A percentile compares a stretch with the other conserved stretches of the same genome.
Conservation (phyloP, 352 stramenopile species). For the Sclerospora graminicola region DNA sequence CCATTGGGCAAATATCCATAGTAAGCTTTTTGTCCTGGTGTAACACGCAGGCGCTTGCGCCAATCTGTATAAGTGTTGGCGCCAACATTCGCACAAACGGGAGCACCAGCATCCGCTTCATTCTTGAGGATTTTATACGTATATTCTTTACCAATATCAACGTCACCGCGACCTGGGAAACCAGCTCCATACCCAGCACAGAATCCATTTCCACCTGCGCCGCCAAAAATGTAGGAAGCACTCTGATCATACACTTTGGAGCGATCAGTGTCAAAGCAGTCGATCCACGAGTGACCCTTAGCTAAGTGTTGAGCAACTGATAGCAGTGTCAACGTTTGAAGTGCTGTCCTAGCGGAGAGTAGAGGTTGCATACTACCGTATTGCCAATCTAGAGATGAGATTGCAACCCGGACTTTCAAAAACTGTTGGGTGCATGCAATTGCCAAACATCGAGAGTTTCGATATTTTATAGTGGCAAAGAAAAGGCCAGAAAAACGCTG, state of each 20-base stretch:
- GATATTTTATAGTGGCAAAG: too few species aligned
- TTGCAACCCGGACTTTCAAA: too few species aligned
- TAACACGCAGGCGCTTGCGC: conserved; percentile 37
- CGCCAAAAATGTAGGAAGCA: conserved; percentile 61
- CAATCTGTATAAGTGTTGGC: conserved; percentile 44
- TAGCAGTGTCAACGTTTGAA: too few species aligned
- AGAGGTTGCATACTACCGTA: too few species aligned
- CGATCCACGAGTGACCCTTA: conserved; percentile 57
- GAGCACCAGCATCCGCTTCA: conserved; percentile 33
- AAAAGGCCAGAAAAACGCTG: too few species aligned
- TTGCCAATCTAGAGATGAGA: too few species aligned
- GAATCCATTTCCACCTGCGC: conserved; percentile 45
- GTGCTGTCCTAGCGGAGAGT: too few species aligned
- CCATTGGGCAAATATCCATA: conserved; percentile 50
- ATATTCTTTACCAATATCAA: conserved; percentile 40
- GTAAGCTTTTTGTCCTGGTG: conserved; percentile 29
- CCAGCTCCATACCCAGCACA: conserved; percentile 52
- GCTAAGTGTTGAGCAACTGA: too few species aligned
- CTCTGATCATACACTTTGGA: conserved; percentile 55
- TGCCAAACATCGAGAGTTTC: too few species aligned
- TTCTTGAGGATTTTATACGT: conserved; percentile 67
- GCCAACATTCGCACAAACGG: conserved; percentile 36
- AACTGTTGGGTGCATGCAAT: too few species aligned
- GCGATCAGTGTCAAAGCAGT: conserved; percentile 47
- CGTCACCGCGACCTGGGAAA: conserved; percentile 40